Evolutionary conservation across 2,329 filamentous ascomycete species (phyloP), one percentile per base, ranked within the genome.

Genomic region (Penicillium sp.): DNA sequence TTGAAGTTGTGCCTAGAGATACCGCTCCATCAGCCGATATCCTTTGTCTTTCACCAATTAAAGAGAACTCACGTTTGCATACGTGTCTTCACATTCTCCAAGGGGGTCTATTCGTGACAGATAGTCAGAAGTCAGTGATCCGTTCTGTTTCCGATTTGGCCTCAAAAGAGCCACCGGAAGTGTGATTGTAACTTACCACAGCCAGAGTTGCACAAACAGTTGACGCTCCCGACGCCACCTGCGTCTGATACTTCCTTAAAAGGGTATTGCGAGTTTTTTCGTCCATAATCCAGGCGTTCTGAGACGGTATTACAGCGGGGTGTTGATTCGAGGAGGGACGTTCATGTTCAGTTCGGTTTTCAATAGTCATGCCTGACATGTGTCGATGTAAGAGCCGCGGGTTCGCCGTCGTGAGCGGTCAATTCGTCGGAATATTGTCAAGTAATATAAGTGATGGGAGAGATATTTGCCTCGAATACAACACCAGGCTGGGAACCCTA

Each of bases 1-100:
- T 68, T 68, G 53, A 80, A 80, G 55, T 79, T 74, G 63, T 79
- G 76, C 9, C 77, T 80, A 21, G 52, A 31, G 41, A 21, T 10
- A 24, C 16, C 21, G 13, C 55, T 44, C 41, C 49, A 45, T 58
- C 49, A 61, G 52, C 31, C 29, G 16, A n/a, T 51, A 9, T 41
- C 10, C 27, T 9, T 41, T 44, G 8, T 8, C 24, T 53, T n/a
- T 24, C 24, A 5, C 26, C 26, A 37, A 47, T 31, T 1, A 41
- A 41, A 5, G 19, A 8, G 21, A 9, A 68, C 76, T 64, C 66
- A 79, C 77, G 77, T 79, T 69, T 80, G 78, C 77, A 80, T 79
- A 33, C 78, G 77, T 48, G 77, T 79, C 63, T 80, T 80, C 57
- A 80, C 62, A 60, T 80, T 80, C 58, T 80, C 78, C 50, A 80